Percentiles rank a stretch among this genome's conserved stretches.
Evolutionary conservation across 306 rosid species (phyloP).

Genomic region (Adenanthera pavonina): DNA sequence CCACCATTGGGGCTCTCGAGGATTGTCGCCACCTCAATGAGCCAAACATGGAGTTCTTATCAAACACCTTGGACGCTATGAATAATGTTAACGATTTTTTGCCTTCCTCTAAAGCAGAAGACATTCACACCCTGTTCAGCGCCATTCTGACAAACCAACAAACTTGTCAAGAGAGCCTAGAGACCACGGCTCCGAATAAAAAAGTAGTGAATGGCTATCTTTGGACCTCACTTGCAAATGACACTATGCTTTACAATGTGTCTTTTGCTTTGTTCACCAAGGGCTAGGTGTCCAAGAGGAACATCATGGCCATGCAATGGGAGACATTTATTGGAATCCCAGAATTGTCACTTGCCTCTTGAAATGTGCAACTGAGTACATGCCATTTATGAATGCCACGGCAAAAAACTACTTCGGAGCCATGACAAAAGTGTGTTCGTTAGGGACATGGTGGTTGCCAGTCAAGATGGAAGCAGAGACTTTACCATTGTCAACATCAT

Average conservation of each 20-base stretch:
- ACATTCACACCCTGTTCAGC: slow-evolving; percentile 61
- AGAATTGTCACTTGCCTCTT: slow-evolving; percentile 60
- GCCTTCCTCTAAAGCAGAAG: slow-evolving; percentile 58
- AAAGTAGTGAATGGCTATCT: slow-evolving; percentile 50
- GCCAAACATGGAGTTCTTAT: slow-evolving; percentile 57
- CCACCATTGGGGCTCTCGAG: slow-evolving; percentile 64
- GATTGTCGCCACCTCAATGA: slow-evolving; percentile 65
- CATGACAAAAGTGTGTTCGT: slow-evolving; percentile 47
- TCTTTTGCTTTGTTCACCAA: slow-evolving; percentile 62
- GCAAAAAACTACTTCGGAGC: slow-evolving; percentile 53
- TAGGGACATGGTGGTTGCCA: slow-evolving; percentile 61
- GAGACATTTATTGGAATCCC: slow-evolving; percentile 45
- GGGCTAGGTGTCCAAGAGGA: slow-evolving; percentile 67
- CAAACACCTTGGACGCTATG: slow-evolving; percentile 45
- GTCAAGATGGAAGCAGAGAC: slow-evolving; percentile 70
- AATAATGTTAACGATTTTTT: slow-evolving; percentile 41
- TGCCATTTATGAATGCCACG: slow-evolving; percentile 52
- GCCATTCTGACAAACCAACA: slow-evolving; percentile 77
- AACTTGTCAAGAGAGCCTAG: slow-evolving; percentile 76
- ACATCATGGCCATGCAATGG: slow-evolving; percentile 49
- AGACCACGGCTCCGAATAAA: slow-evolving; percentile 54
- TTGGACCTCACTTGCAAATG: slow-evolving; percentile 47
- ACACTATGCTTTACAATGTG: slow-evolving; percentile 68
- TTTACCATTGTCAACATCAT: slow-evolving; percentile 68
- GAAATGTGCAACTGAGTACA: slow-evolving; percentile 55